These are phyloP conservation scores for Trifolium repens DNA, from an alignment of 306 rosid genomes.

Conservation along the genomic window DNA sequence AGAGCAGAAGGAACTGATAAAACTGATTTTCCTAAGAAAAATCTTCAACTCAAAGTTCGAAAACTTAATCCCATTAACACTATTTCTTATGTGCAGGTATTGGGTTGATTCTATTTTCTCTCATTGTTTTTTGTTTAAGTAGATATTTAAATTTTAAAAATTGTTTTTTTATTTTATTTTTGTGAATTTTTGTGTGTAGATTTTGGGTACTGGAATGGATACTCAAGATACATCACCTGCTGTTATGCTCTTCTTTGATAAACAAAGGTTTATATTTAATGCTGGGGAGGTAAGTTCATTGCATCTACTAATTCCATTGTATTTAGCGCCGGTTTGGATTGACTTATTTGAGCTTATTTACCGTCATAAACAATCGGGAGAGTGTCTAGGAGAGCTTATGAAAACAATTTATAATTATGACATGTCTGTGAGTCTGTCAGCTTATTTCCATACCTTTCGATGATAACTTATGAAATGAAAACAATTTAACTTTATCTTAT, in stretches of 20 bases:
- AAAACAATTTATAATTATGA: no score
- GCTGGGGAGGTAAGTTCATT: slow-evolving; percentile 76
- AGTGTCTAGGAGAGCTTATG: no score
- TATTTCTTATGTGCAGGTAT: slow-evolving; percentile 75
- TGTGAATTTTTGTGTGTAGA: slow-evolving; percentile 38
- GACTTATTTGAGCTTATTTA: not conserved
- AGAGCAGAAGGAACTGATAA: slow-evolving; percentile 79
- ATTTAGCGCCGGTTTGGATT: not conserved
- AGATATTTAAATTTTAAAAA: not conserved
- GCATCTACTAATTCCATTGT: not conserved
- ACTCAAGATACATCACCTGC: slow-evolving; percentile 93
- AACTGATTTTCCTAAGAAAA: slow-evolving; percentile 53
- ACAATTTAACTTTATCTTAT: no score
- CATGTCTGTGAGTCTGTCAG: no score
- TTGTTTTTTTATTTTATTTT: not conserved
- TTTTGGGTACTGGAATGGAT: slow-evolving; percentile 91
- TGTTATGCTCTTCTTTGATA: slow-evolving; percentile 87
- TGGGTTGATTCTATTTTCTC: not conserved
- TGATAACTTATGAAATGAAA: no score
- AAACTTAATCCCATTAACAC: slow-evolving; percentile 76
- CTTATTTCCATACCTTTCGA: no score
- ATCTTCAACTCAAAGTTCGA: slow-evolving; percentile 62
- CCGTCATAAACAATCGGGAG: no score
- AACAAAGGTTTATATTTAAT: slow-evolving; percentile 82
- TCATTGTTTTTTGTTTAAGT: not conserved